phyloP scores from a whole-genome alignment of 192 early-diverging fungal species.

The Rhizophagus clarus region DNA sequence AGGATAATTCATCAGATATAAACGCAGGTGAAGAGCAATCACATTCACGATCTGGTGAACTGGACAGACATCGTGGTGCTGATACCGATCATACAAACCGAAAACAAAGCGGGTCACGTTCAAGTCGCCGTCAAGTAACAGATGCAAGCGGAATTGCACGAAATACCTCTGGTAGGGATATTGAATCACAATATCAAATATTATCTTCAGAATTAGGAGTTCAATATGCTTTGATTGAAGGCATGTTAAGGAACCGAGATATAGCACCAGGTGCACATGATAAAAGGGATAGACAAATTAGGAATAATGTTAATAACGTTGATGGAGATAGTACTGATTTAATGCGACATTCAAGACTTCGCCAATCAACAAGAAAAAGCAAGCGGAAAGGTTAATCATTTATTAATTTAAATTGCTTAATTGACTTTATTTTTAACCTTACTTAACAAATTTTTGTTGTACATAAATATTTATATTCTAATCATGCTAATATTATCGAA shows the following conservation, averaged over 20 bases:
- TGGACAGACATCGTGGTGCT: constrained; percentile 13
- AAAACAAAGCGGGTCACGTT: constrained; percentile 17
- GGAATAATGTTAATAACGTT: background rate
- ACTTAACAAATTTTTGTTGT: background rate
- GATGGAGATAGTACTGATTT: constrained; percentile 22
- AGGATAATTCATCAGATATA: constrained; percentile 1
- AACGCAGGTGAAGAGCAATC: constrained; percentile 17
- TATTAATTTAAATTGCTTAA: background rate
- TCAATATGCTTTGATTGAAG: constrained; percentile 33
- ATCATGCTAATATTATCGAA: background rate
- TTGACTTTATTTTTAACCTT: background rate
- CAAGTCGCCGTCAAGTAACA: background rate
- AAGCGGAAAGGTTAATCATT: constrained; percentile 14
- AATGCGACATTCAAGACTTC: constrained; percentile 10
- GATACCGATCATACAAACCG: constrained; percentile 9
- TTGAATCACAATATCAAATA: constrained; percentile 26
- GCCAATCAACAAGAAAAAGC: background rate
- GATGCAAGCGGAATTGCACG: background rate
- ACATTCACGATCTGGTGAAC: background rate
- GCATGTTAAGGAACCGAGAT: constrained; percentile 25
- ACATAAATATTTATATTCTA: background rate
- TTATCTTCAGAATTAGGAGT: constrained; percentile 26
- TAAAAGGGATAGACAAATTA: constrained; percentile 18
- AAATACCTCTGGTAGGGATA: constrained; percentile 7
- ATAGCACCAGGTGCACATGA: constrained; percentile 7